Evolutionary conservation across 768 basidiomycete genomes (phyloP), one percentile per base, ranked within the genome.

Genomic region (Zangia roseola): DNA sequence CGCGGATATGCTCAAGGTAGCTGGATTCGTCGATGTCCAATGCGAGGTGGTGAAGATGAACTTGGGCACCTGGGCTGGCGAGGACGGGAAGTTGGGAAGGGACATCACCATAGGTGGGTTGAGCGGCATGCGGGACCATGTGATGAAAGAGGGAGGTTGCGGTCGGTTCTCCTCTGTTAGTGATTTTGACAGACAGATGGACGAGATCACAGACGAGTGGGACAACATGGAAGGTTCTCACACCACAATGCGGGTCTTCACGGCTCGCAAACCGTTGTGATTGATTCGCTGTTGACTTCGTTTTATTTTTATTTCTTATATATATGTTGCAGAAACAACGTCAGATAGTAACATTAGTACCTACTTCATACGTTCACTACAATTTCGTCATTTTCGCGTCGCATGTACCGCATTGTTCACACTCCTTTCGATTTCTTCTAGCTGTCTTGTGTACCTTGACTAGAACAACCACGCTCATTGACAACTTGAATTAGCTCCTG

Each of bases 141-240:
- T 57, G n/a, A 36, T 63, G 43, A 59, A 50, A 19, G 53, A 47
- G 7, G 57, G 57, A 10, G 57, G 57, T 3, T 23, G 54, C 9
- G 62, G 62, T 20, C 47, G 45, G 23, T 56, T 55, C 8, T 19
- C 23, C 10, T 42, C 55, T 2, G 49, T 33, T 19, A 52, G 51
- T 24, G 60, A 61, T 37, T 53, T 53, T 16, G 60, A 61, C 38
- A 35, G 39, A 10, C 14, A 31, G 4, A 24, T 61, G n/a, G 52
- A 55, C n/a, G 49, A 19, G 12, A 20, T 61, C 31, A 50, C 44
- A 10, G 51, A 59, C 30, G 62, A 63, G 39, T 61, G 60, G 62
- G 59, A 61, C 21, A 48, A 50, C 13, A 49, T 40, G 7, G 39
- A 48, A 3, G 58, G 54, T 8, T 50, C 44, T 19, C 28, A 45